These are phyloP conservation scores for Xylariales sp. DNA, from an alignment of 2,329 filamentous ascomycete species.

Conservation along the genomic window DNA sequence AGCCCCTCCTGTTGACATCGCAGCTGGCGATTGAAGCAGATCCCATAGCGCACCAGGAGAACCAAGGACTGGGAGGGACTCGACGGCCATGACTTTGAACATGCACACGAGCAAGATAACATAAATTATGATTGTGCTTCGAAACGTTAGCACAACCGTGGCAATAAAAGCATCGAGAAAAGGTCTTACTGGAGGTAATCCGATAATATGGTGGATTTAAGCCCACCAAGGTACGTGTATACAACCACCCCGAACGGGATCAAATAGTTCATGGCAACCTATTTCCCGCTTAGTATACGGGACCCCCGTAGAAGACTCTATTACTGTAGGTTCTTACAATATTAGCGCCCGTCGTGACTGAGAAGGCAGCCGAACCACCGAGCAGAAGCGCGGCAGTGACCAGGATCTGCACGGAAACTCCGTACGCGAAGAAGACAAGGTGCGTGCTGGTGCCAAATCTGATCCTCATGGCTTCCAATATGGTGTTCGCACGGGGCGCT, in stretches of 20 bases:
- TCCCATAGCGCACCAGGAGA: slow-evolving; percentile 61
- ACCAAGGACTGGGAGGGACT: slow-evolving; percentile 55
- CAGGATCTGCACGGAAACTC: slow-evolving; percentile 9
- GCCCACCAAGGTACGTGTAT: slow-evolving; percentile 8
- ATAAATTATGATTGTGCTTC: slow-evolving; percentile 9
- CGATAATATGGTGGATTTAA: slow-evolving; percentile 9
- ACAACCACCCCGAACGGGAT: slow-evolving; percentile 9
- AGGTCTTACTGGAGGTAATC: slow-evolving; percentile 8
- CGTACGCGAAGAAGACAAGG: slow-evolving; percentile 8
- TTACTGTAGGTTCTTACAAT: neutral
- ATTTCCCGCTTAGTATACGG: too few relatives aligned
- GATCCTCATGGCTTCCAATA: slow-evolving; percentile 8
- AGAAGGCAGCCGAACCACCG: slow-evolving; percentile 9
- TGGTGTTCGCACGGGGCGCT: slow-evolving; percentile 9
- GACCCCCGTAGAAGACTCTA: too few relatives aligned
- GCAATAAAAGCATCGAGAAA: neutral
- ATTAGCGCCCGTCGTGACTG: slow-evolving; percentile 9
- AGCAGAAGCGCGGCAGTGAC: slow-evolving; percentile 9
- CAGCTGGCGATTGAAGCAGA: slow-evolving; percentile 51
- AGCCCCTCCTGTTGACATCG: slow-evolving; percentile 41
- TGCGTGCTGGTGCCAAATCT: slow-evolving; percentile 9
- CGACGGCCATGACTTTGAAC: slow-evolving; percentile 61
- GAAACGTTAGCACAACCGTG: neutral
- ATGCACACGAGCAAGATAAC: slow-evolving; percentile 62
- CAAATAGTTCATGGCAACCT: slow-evolving; percentile 10